Evolutionary conservation across 1,284 basidiomycete species (phyloP).

Genomic region (Filobasidium uniguttulatum): DNA sequence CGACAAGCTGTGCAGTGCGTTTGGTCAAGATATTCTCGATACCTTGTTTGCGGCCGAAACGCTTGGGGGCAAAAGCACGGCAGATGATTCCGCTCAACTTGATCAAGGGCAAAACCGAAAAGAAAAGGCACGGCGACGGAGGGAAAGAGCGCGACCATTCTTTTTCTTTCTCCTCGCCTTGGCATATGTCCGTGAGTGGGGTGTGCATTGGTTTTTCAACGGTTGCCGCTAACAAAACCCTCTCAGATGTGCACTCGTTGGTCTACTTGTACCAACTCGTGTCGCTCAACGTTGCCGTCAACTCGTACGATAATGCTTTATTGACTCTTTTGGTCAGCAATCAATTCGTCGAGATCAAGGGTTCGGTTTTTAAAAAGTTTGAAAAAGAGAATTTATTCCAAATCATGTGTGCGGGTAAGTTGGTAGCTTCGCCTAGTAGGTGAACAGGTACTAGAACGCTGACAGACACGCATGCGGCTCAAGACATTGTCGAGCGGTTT

Average conservation of each 20-base stretch:
- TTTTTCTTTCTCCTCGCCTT: slow-evolving; percentile 74
- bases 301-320: slow-evolving; percentile 93
- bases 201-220: too few relatives aligned
- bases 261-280: slow-evolving; percentile 96
- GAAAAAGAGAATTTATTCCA: slow-evolving; percentile 99
- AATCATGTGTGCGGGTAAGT: slow-evolving; percentile 81
- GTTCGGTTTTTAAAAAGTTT: slow-evolving; percentile 97
- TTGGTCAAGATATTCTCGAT: slow-evolving; percentile 94
- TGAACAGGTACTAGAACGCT: neutral
- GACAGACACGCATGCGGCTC: neutral
- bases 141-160: slow-evolving; percentile 49
- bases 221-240: too few relatives aligned
- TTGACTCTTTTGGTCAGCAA: slow-evolving; percentile 90
- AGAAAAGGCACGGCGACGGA: slow-evolving; percentile 25
- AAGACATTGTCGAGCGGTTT: slow-evolving; percentile 97
- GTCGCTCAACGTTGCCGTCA: slow-evolving; percentile 91
- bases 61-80: slow-evolving; percentile 40
- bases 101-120: slow-evolving; percentile 1
- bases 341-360: slow-evolving; percentile 99
- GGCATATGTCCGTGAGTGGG: slow-evolving; percentile 60
- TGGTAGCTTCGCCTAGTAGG: neutral
- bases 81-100: slow-evolving; percentile 13
- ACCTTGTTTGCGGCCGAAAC: slow-evolving; percentile 90
- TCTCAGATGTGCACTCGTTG: slow-evolving; percentile 68
- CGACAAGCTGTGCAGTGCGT: slow-evolving; percentile 85